These are phyloP conservation scores for Metschnikowia proteae DNA, from an alignment of 805 yeast genomes.

Conservation along the genomic window DNA sequence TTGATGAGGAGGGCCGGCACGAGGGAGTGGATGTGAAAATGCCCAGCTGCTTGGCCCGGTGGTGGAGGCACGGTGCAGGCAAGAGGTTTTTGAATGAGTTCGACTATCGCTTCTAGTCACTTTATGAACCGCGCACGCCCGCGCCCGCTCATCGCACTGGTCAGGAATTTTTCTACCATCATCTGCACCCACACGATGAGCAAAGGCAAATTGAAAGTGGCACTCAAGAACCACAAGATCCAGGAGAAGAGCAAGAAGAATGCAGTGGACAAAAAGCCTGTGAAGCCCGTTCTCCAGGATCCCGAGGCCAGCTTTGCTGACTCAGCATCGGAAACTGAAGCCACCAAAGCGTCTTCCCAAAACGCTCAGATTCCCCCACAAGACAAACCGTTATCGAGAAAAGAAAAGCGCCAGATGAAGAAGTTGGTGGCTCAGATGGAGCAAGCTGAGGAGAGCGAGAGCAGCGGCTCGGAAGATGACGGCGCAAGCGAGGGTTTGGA, in stretches of 20 bases:
- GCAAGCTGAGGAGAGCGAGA: slow-evolving; percentile 34
- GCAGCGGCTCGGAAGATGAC: slow-evolving; percentile 40
- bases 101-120: slow-evolving; percentile 12
- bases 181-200: slow-evolving; percentile 11
- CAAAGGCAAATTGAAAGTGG: slow-evolving; percentile 19
- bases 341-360: slow-evolving; percentile 29
- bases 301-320: slow-evolving; percentile 6
- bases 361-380: slow-evolving; percentile 16
- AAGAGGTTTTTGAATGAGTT: slow-evolving; percentile 50
- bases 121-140: slow-evolving; percentile 8
- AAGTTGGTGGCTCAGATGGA: slow-evolving; percentile 38
- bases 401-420: slow-evolving; percentile 59
- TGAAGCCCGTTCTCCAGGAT: slow-evolving; percentile 14
- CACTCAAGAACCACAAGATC: slow-evolving; percentile 17
- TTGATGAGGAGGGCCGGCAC: slow-evolving; percentile 16
- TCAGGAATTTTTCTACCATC: slow-evolving; percentile 7
- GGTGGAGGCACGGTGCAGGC: slow-evolving; percentile 75
- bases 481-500: slow-evolving; percentile 43
- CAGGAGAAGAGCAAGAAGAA: slow-evolving; percentile 8
- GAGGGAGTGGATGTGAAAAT: slow-evolving; percentile 42
- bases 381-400: slow-evolving; percentile 48
- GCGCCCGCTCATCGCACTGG: slow-evolving; percentile 14
- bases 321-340: slow-evolving; percentile 24
- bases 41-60: slow-evolving; percentile 63
- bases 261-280: slow-evolving; percentile 7